Base-by-base conservation (phyloP, 768 basidiomycete species). In the Trametes villosa region DNA sequence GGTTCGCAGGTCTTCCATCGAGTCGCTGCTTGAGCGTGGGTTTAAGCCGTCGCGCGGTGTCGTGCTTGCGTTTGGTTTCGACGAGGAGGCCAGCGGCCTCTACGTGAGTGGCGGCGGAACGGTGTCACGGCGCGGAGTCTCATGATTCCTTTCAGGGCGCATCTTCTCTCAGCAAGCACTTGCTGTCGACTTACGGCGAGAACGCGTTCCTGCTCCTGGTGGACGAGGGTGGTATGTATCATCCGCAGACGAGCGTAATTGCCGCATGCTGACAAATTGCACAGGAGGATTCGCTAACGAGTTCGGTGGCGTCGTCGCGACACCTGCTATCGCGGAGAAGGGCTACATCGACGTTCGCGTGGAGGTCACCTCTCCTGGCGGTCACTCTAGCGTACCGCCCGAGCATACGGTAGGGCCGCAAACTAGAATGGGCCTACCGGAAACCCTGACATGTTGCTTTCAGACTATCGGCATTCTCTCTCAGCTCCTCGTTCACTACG, bases 341-440 rank as follows among this genome's bases (percentile, higher is more conserved):
- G 83, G 82, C 3, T 78, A 78, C 59, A 58, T 79, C 46, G 75
- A 79, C 50, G 69, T 79, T 33, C 71, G 74, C 15, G 67, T 84
- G 48, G 73, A 78, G 18, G 79, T 83, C 7, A 61, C 71, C 29
- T 77, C 79, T 1, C 76, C 79, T 0, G 84, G 84, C 17, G 84
- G 86, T 0, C 86, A 85, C 66, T 84, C 84, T 1, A 81, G 79
- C 62, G 74, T 77, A 1, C 85, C 85, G 9, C 82, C 81, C 8
- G 55, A 68, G 18, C 84, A 86, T 66, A 86, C 86, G 5, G 82
- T 76, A 71, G 15, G 44, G n/a, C n/a, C n/a, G n/a, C n/a, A n/a
- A n/a, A n/a, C n/a, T n/a, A n/a, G n/a, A n/a, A n/a, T n/a, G n/a
- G n/a, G n/a, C n/a, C n/a, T n/a, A n/a, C n/a, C n/a, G n/a, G n/a